Evolutionary conservation across 164 flowering plant genomes (phyloP), one percentile per base, ranked within the genome.

Genomic region (Sextonia rubra): DNA sequence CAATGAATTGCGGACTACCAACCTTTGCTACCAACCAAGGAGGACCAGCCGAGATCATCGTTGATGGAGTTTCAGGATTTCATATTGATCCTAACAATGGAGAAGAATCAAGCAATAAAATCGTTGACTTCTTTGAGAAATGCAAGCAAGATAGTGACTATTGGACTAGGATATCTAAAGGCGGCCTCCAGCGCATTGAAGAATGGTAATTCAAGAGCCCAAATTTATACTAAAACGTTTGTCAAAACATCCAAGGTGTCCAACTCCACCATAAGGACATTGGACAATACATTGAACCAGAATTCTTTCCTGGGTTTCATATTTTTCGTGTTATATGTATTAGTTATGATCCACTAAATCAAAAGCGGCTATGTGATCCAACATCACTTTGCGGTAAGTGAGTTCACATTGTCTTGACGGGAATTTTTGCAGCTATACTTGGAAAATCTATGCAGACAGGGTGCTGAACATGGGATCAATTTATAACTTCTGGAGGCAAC

Each of bases 401-500:
- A 52, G n/a, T 20, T 52, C 24, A 23, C 64, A 9, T 61, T 61
- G 11, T 64, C 67, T 64, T 64, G 20, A 30, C 14, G 18, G 44
- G n/a, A 67, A 71, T 30, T 15, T 69, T 55, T 74, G 83, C 85
- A 96, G 99, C 88, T 96, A 93, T 66, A 93, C 99, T 64, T 96
- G 99, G 99, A 91, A 93, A 80, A 93, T 93, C n/a, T 93, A 96
- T 74, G 99, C 98, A 30, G 86, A 84, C 72, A 93, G 86, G 75
- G 83, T 90, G 55, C 58, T 96, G 85, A 90, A 88, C 80, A 96
- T 96, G 98, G 97, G 97, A 76, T 82, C 91, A 20, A 82, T 82
- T 20, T 93, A 96, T 74, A 80, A 85, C 64, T 89, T 96, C 76
- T 93, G 97, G 98, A 92, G 85, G 83, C 85, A 81, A 75, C 32